A percentile compares a stretch with the other conserved stretches of the same genome.
These are phyloP conservation scores for Neonectria ditissima DNA, from an alignment of 2,329 filamentous ascomycete species.

Conservation along the genomic window DNA sequence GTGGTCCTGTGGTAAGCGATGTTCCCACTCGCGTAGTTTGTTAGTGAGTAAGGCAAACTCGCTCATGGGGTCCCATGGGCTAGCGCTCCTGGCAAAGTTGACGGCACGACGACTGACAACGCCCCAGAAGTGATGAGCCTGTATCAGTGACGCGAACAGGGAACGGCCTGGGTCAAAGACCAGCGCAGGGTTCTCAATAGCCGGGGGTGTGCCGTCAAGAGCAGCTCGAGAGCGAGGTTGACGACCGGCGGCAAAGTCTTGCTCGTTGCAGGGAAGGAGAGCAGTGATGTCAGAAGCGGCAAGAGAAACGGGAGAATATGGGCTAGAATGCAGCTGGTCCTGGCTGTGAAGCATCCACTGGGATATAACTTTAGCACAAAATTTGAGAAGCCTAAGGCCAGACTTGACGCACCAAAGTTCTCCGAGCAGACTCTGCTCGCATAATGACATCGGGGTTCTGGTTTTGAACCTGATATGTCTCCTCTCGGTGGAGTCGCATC, in stretches of 20 bases:
- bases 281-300: slow-evolving; percentile 66
- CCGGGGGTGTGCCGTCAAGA: slow-evolving; percentile 64
- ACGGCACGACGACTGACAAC: slow-evolving; percentile 62
- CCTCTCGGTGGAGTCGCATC: slow-evolving; percentile 67
- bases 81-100: slow-evolving; percentile 55
- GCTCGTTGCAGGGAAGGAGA: slow-evolving; percentile 64
- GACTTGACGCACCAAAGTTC: slow-evolving; percentile 62
- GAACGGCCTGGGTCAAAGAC: slow-evolving; percentile 59
- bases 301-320: slow-evolving; percentile 63
- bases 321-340: slow-evolving; percentile 67
- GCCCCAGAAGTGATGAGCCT: slow-evolving; percentile 67
- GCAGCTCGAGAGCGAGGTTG: slow-evolving; percentile 64
- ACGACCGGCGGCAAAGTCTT: slow-evolving; percentile 61
- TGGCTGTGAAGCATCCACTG: slow-evolving; percentile 72
- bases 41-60: slow-evolving; percentile 59
- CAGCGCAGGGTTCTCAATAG: slow-evolving; percentile 58
- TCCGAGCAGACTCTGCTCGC: slow-evolving; percentile 66
- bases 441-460: slow-evolving; percentile 60
- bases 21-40: slow-evolving; percentile 62
- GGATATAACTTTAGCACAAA: slow-evolving; percentile 19
- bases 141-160: slow-evolving; percentile 67
- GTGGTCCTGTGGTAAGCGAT: slow-evolving; percentile 59
- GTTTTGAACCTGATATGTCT: slow-evolving; percentile 61
- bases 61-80: slow-evolving; percentile 61
- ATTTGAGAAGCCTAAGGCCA: neutral